Conservation (phyloP, 139 green algal genomes). For the Astrephomene gubernaculifera region DNA sequence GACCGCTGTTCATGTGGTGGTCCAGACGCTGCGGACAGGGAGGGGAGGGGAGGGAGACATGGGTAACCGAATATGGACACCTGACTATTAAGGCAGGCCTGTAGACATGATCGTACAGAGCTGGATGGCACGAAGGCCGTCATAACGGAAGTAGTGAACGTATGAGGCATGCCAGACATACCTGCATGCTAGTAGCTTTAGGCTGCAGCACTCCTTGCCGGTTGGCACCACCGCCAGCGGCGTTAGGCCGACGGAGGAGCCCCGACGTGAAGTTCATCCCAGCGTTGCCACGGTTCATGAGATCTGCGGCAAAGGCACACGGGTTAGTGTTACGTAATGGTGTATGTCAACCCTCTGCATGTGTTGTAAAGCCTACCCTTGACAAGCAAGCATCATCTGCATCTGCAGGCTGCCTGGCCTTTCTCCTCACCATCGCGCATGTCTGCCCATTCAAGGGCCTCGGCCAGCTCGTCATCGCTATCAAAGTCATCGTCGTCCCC, state of each 20-base stretch:
- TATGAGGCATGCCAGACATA: too few species aligned
- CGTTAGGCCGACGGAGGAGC: conserved; percentile 50
- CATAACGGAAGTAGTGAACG: too few species aligned
- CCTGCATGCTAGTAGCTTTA: conserved; percentile 56
- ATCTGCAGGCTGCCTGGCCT: too few species aligned
- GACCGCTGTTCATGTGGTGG: conserved; percentile 55
- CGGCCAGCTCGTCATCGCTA: conserved; percentile 67
- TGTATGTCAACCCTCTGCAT: too few species aligned
- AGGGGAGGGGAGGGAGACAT: too few species aligned
- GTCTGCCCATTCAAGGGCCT: conserved; percentile 82
- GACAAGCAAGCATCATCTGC: too few species aligned
- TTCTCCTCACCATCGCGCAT: conserved; percentile 75
- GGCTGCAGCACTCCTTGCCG: conserved; percentile 59
- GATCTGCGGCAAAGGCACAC: conserved; percentile 6
- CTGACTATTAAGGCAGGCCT: too few species aligned
- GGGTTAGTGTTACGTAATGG: too few species aligned
- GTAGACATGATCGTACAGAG: too few species aligned
- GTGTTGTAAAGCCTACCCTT: too few species aligned
- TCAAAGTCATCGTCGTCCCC: conserved; percentile 68
- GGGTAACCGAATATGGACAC: too few species aligned
- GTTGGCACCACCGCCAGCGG: conserved; percentile 35
- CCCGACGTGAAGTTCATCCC: background rate
- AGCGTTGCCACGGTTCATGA: background rate
- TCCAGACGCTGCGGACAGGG: conserved; percentile 64
- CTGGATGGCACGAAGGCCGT: too few species aligned